These are phyloP conservation scores for Chrysopogon serrulatus DNA, from an alignment of 176 grass and related monocot species.

Conservation along the genomic window DNA sequence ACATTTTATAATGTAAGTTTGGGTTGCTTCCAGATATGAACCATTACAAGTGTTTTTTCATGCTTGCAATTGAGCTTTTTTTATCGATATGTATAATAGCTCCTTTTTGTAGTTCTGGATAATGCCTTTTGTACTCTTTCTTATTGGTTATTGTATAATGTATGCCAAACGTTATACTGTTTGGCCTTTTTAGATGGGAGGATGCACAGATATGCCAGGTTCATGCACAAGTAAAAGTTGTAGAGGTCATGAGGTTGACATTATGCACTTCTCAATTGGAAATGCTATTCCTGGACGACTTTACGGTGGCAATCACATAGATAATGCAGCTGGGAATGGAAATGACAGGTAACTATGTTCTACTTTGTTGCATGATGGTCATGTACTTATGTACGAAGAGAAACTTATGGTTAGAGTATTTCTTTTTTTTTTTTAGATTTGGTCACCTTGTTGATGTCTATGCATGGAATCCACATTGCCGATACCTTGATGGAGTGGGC, in stretches of 20 bases:
- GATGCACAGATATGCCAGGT: slow-evolving; percentile 56
- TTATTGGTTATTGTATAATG: not conserved
- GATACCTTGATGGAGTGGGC: slow-evolving; percentile 74
- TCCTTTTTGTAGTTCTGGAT: not conserved
- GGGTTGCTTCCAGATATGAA: slow-evolving; percentile 1
- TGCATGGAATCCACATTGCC: slow-evolving; percentile 96
- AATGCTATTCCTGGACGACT: slow-evolving; percentile 97
- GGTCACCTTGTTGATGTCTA: slow-evolving; percentile 95
- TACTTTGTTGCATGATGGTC: not conserved
- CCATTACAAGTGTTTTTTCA: slow-evolving; percentile 1
- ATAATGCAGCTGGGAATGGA: slow-evolving; percentile 78
- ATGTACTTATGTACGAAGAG: not conserved
- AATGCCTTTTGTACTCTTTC: not conserved
- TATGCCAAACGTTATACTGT: not conserved
- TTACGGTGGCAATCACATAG: slow-evolving; percentile 89
- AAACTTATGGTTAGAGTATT: not conserved
- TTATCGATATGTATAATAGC: not conserved
- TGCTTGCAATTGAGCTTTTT: not conserved
- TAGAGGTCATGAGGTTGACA: slow-evolving; percentile 87
- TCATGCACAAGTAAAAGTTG: slow-evolving; percentile 85
- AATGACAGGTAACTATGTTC: slow-evolving; percentile 68
- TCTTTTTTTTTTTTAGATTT: slow-evolving; percentile 45
- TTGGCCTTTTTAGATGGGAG: slow-evolving; percentile 81
- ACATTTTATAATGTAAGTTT: slow-evolving; percentile 81
- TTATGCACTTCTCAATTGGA: slow-evolving; percentile 95